Percentiles rank a stretch among this genome's conserved stretches.
Evolutionary conservation across 177 flowering plant species (phyloP).

Genomic region (Vitis hybrid): DNA sequence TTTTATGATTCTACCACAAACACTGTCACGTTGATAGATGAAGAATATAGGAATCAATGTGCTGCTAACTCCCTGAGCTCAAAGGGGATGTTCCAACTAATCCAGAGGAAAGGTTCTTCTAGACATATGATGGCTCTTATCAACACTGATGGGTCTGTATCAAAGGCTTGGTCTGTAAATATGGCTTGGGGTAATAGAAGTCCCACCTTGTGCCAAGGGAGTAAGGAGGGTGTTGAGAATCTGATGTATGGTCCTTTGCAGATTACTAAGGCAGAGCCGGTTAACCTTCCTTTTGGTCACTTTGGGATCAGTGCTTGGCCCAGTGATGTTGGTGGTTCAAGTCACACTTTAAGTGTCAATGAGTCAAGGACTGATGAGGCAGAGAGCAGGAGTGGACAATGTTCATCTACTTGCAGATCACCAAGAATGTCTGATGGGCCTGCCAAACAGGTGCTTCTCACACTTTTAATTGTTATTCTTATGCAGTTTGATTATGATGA

Average conservation of each 20-base stretch:
- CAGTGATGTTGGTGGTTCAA: constrained; percentile 76
- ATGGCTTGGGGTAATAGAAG: constrained; percentile 50
- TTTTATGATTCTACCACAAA: constrained; percentile 82
- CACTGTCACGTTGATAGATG: constrained; percentile 67
- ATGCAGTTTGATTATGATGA: too few species aligned
- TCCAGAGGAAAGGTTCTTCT: constrained; percentile 88
- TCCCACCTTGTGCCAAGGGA: constrained; percentile 29
- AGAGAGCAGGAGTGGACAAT: constrained; percentile 78
- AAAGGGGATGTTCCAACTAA: constrained; percentile 94
- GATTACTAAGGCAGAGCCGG: constrained; percentile 80
- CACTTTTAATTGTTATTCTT: neutral
- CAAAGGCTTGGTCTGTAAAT: constrained; percentile 91
- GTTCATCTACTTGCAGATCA: constrained; percentile 93
- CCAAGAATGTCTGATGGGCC: constrained; percentile 85
- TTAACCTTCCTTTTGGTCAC: constrained; percentile 90
- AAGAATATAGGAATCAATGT: constrained; percentile 91
- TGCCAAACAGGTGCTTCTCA: constrained; percentile 73
- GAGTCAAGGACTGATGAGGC: constrained; percentile 72
- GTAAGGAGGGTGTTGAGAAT: constrained; percentile 46
- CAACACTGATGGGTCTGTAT: constrained; percentile 90
- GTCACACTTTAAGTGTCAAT: constrained; percentile 88
- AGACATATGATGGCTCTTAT: constrained; percentile 93
- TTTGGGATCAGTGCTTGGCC: constrained; percentile 98
- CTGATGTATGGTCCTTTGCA: constrained; percentile 81
- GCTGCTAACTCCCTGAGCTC: constrained; percentile 85